A percentile compares a stretch with the other conserved stretches of the same genome.
These are phyloP conservation scores for Tylopilus sp. DNA, from an alignment of 768 basidiomycete genomes.

Conservation along the genomic window DNA sequence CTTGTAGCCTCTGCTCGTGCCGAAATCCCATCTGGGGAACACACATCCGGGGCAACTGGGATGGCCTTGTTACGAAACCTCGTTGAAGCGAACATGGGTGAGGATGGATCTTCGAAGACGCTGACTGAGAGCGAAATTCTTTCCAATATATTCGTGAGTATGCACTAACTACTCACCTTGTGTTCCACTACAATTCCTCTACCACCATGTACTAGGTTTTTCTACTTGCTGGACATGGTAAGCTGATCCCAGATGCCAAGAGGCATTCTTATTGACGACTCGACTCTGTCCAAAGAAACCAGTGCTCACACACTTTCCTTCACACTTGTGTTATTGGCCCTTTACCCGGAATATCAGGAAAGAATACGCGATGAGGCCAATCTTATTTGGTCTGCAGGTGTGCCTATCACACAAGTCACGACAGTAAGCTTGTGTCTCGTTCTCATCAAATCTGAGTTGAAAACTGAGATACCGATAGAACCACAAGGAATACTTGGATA, in stretches of 20 bases:
- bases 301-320: conserved; percentile 45
- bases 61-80: conserved; percentile 43
- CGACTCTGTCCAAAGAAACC: conserved; percentile 35
- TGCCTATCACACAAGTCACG: conserved; percentile 21
- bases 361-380: conserved; percentile 41
- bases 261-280: background rate
- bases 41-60: conserved; percentile 13
- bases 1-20: conserved; percentile 39
- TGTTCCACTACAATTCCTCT: background rate
- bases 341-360: conserved; percentile 48
- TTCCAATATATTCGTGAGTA: conserved; percentile 46
- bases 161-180: background rate
- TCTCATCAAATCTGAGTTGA: background rate
- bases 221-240: conserved; percentile 49
- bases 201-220: conserved; percentile 36
- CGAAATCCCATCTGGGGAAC: conserved; percentile 30
- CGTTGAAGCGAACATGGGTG: conserved; percentile 45
- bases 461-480: conserved; percentile 25
- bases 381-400: conserved; percentile 37
- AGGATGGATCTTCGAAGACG: conserved; percentile 28
- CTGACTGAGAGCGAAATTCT: conserved; percentile 45
- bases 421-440: conserved; percentile 28
- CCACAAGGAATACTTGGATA: too few relatives aligned
- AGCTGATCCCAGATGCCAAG: background rate
- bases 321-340: conserved; percentile 42